These are phyloP conservation scores for Volvox reticuliferus DNA, from an alignment of 139 green algal species.

Conservation along the genomic window DNA sequence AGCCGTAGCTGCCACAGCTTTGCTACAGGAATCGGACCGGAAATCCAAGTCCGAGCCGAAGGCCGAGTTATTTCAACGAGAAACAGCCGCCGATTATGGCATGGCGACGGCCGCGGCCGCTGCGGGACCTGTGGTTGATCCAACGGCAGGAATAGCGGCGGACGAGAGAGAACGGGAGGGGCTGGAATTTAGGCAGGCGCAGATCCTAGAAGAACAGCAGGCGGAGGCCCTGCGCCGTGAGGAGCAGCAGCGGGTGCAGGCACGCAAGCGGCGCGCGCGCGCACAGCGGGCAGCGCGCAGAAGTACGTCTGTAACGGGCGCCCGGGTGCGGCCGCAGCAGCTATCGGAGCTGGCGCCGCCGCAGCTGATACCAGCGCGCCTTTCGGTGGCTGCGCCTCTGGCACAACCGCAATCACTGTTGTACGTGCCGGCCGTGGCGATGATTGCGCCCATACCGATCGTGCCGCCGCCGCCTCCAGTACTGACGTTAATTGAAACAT, in stretches of 20 bases:
- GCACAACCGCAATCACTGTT: background rate
- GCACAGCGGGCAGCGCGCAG: conserved; percentile 18
- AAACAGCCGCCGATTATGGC: no score
- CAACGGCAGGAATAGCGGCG: no score
- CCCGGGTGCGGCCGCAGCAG: background rate
- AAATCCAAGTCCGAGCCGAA: no score
- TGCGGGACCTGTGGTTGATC: no score
- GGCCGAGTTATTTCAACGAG: no score
- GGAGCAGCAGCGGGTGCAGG: background rate
- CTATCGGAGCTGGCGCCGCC: background rate
- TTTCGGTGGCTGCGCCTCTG: background rate
- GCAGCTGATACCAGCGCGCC: background rate
- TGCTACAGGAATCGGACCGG: no score
- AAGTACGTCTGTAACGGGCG: background rate
- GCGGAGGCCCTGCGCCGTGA: conserved; percentile 5
- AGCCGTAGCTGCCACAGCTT: background rate
- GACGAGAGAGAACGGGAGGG: background rate
- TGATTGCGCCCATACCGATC: background rate
- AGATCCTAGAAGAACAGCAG: conserved; percentile 14
- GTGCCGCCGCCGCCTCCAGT: background rate
- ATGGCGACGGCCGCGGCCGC: no score
- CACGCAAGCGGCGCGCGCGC: background rate
- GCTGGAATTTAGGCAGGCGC: background rate
- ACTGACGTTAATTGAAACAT: background rate
- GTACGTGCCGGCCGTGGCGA: background rate